These are phyloP conservation scores for Hymenoscyphus repandus DNA, from an alignment of 2,329 filamentous ascomycete species.

Conservation along the genomic window DNA sequence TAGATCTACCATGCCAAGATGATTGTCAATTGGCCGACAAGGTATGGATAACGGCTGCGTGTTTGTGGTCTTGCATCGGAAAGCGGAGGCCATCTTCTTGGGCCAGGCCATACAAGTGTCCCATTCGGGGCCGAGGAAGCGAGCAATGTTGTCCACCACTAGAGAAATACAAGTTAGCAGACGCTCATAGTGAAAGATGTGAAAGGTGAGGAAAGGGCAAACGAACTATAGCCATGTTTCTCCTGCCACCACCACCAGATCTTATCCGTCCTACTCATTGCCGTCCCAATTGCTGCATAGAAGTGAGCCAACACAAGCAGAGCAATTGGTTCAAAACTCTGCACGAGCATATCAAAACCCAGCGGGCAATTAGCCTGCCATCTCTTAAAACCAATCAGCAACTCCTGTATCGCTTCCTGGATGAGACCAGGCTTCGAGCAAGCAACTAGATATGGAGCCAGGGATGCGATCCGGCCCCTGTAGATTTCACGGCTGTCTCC, in stretches of 20 bases:
- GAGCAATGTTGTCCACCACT: slow-evolving; percentile 16
- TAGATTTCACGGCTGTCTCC: slow-evolving; percentile 8
- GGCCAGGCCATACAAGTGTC: slow-evolving; percentile 18
- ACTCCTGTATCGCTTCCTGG: slow-evolving; percentile 6
- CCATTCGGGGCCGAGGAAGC: slow-evolving; percentile 11
- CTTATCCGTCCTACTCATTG: slow-evolving; percentile 7
- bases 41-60: neutral
- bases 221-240: slow-evolving; percentile 16
- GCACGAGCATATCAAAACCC: slow-evolving; percentile 12
- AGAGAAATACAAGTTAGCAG: neutral
- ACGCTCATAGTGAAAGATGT: neutral
- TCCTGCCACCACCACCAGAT: slow-evolving; percentile 19
- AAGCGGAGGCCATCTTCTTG: neutral
- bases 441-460: slow-evolving; percentile 10
- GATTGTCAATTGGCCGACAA: too few relatives aligned
- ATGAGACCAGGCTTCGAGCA: slow-evolving; percentile 4
- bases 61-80: neutral
- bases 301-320: slow-evolving; percentile 18
- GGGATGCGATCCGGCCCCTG: slow-evolving; percentile 7
- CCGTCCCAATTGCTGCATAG: slow-evolving; percentile 16
- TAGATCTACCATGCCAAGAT: too few relatives aligned
- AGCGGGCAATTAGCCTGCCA: slow-evolving; percentile 18
- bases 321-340: slow-evolving; percentile 14
- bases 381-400: slow-evolving; percentile 14
- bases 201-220: neutral